These are phyloP conservation scores for Clarireedia sp. DNA, from an alignment of 2,329 filamentous ascomycete genomes.

Conservation along the genomic window DNA sequence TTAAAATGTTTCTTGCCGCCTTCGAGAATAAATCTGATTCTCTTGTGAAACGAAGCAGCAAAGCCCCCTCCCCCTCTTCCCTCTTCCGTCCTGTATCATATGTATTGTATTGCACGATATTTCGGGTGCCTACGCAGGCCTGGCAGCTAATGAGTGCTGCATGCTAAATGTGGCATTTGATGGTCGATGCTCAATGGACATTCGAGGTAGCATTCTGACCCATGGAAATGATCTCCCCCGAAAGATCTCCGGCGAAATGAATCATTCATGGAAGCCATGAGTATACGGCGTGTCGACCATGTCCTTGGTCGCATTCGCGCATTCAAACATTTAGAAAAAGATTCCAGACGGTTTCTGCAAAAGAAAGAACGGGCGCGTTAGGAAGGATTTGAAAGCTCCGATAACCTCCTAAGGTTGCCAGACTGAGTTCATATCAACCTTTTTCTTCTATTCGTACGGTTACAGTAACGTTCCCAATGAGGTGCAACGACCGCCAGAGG, in stretches of 20 bases:
- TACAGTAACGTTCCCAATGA: not conserved
- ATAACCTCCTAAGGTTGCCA: not conserved
- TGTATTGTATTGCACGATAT: too few species aligned
- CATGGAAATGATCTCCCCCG: slow-evolving; percentile 3
- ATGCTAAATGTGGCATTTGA: not conserved
- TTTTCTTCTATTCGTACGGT: not conserved
- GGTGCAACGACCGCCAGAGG: not conserved
- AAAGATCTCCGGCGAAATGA: not conserved
- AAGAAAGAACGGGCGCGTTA: not conserved
- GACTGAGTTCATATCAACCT: not conserved
- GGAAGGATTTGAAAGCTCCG: not conserved
- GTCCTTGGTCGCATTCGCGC: not conserved
- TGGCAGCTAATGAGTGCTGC: not conserved
- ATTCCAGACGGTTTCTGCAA: not conserved
- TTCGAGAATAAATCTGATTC: slow-evolving; percentile 1
- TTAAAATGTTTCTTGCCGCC: not conserved
- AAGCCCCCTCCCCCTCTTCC: not conserved
- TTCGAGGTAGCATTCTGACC: not conserved
- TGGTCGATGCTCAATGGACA: not conserved
- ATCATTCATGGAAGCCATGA: slow-evolving; percentile 1
- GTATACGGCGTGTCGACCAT: slow-evolving; percentile 1
- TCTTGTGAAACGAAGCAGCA: not conserved
- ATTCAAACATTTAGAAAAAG: not conserved
- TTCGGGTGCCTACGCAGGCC: too few species aligned
- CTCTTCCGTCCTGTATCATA: not conserved